Evolutionary conservation across 2,329 filamentous ascomycete species (phyloP).

Genomic region (Dissoconium aciculare): DNA sequence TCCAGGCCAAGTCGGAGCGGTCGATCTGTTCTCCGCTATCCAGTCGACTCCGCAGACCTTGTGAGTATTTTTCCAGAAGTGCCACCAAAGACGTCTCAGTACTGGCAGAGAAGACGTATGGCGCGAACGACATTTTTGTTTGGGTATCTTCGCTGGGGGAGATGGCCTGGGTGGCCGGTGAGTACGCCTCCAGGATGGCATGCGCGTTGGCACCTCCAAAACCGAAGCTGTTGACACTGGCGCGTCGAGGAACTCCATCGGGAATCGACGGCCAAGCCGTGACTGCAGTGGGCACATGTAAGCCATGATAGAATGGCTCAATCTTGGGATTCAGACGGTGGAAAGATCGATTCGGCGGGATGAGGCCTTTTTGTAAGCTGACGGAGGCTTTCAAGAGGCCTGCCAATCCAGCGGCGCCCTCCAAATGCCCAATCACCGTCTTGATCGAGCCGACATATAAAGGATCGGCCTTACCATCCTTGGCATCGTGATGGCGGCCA

Average conservation of each 20-base stretch:
- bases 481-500: too few relatives aligned
- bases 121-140: too few relatives aligned
- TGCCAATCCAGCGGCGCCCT: slow-evolving; percentile 14
- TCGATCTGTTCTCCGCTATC: not conserved
- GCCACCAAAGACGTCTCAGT: not conserved
- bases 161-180: not conserved
- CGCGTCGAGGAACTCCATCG: slow-evolving; percentile 3
- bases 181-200: slow-evolving; percentile 11
- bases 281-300: slow-evolving; percentile 20
- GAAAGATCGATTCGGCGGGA: slow-evolving; percentile 18
- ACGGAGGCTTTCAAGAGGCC: slow-evolving; percentile 17
- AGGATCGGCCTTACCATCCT: slow-evolving; percentile 1
- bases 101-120: not conserved
- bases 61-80: not conserved
- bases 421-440: slow-evolving; percentile 16
- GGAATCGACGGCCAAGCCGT: slow-evolving; percentile 18
- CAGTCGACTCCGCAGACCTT: too few relatives aligned
- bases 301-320: slow-evolving; percentile 8
- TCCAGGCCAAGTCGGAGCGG: not conserved
- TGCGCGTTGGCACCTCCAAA: slow-evolving; percentile 16
- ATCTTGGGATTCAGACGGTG: slow-evolving; percentile 19
- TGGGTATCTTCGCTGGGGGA: not conserved
- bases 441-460: slow-evolving; percentile 17
- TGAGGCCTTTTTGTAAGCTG: slow-evolving; percentile 15
- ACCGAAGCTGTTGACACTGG: slow-evolving; percentile 14